These are phyloP conservation scores for Phytophthora nicotianae DNA, from an alignment of 352 stramenopile species.

Conservation along the genomic window DNA sequence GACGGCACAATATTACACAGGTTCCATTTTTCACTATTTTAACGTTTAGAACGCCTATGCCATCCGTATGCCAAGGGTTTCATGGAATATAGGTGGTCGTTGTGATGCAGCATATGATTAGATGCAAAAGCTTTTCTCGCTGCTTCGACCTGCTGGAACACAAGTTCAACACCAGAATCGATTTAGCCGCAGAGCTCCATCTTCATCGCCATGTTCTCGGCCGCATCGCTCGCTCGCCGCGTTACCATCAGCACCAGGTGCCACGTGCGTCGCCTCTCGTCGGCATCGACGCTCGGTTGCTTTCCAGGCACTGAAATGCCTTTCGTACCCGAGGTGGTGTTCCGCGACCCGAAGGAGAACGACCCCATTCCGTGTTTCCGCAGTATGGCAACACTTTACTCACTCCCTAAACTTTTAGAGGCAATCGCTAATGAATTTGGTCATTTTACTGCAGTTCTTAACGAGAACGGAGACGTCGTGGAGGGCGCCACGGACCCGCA, in stretches of 20 bases:
- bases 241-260: neutral
- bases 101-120: constrained; percentile 42
- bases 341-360: constrained; percentile 87
- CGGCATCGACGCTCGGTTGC: constrained; percentile 34
- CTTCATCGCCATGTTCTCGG: constrained; percentile 25
- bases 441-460: constrained; percentile 64
- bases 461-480: constrained; percentile 84
- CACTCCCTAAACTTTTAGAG: neutral
- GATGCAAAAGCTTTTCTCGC: constrained; percentile 21
- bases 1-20: neutral
- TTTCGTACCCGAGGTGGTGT: constrained; percentile 87
- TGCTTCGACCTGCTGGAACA: neutral
- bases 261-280: constrained; percentile 15
- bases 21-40: neutral
- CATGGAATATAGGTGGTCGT: constrained; percentile 8
- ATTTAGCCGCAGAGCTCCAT: constrained; percentile 3
- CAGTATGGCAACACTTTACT: constrained; percentile 46
- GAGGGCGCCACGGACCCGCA: constrained; percentile 72
- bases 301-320: constrained; percentile 89
- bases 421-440: constrained; percentile 6
- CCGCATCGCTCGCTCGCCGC: constrained; percentile 15
- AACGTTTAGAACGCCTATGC: neutral
- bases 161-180: constrained; percentile 31
- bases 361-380: constrained; percentile 90
- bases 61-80: constrained; percentile 13